Evolutionary conservation across 305 asterid genomes (phyloP).

Genomic region (Fraxinus baroniana): DNA sequence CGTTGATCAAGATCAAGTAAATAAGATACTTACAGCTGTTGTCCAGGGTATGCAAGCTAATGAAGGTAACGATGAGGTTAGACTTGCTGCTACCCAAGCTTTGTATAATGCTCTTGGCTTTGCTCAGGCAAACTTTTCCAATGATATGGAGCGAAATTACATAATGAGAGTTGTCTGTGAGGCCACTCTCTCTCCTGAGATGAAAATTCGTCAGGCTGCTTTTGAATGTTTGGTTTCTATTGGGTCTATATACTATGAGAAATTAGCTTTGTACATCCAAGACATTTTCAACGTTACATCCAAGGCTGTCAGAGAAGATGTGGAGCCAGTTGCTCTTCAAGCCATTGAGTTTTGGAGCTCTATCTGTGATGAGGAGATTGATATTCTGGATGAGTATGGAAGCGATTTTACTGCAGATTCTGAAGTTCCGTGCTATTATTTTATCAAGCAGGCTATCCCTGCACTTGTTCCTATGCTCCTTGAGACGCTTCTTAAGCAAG

Average conservation of each 20-base stretch:
- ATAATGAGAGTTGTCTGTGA: conserved; percentile 92
- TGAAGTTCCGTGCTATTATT: conserved; percentile 70
- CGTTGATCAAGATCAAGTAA: conserved; percentile 84
- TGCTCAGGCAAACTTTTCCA: conserved; percentile 92
- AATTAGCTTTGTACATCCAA: conserved; percentile 70
- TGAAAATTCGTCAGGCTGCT: conserved; percentile 86
- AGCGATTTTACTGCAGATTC: conserved; percentile 78
- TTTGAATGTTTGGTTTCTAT: conserved; percentile 86
- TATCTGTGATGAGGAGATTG: conserved; percentile 86
- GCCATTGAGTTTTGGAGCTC: conserved; percentile 94
- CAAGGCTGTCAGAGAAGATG: conserved; percentile 80
- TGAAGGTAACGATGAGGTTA: conserved; percentile 65
- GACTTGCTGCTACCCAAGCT: conserved; percentile 85
- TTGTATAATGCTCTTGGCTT: conserved; percentile 86
- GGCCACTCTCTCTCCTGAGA: conserved; percentile 76
- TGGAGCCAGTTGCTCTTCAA: conserved; percentile 89
- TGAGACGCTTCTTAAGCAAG: conserved; percentile 91
- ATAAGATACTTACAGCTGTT: conserved; percentile 82
- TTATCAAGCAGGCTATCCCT: conserved; percentile 87
- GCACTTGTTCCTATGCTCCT: conserved; percentile 85
- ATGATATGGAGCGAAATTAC: conserved; percentile 86
- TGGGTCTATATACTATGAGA: conserved; percentile 78
- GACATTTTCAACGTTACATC: conserved; percentile 80
- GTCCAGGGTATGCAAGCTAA: conserved; percentile 88
- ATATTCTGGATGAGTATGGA: conserved; percentile 74